Evolutionary conservation across 768 basidiomycete species (phyloP), one percentile per base, ranked within the genome.

Genomic region (Trametes cinnabarina): DNA sequence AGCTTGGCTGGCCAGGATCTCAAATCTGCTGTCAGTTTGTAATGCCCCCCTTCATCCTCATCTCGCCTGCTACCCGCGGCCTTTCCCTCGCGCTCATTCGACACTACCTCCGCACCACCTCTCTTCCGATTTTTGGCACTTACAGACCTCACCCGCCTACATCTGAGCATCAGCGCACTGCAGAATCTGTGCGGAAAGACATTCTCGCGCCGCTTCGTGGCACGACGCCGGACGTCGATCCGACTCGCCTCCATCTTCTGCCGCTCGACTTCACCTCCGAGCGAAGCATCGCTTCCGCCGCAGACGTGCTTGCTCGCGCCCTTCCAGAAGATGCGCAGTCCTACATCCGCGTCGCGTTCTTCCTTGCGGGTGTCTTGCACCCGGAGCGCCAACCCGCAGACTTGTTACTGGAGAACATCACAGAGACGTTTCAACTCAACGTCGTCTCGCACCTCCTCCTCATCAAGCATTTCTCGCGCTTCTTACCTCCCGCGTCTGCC

Each of bases 391-490:
- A 73, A 28, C 80, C 81, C 2, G 70, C 72, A 4, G 81, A 84
- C 60, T 60, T 86, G 47, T 72, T 81, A 66, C 65, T 72, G 61
- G 67, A 68, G 25, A 57, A 71, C 34, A 67, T 84, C 40, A 62
- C 68, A 25, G 67, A 78, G 55, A 77, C 80, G 12, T 85, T 83
- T 70, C 73, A 79, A 62, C 77, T 79, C 67, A 86, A 86, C 69
- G 78, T 80, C 64, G 76, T 85, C 54, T 80, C 84, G 19, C 83
- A 85, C 66, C 72, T 85, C 41, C 76, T 85, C 40, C 73, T 81
- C 60, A 82, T 86, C 71, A 84, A 84, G 68, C 81, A 85, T 67
- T 86, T 85, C 66, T 77, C 77, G 19, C 78, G 73, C 47, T 86
- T 85, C 71, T 77, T 85, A 41, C 83, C 82, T 5, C 57, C 67